A percentile compares a stretch with the other conserved stretches of the same genome.
Conservation (phyloP, 805 yeast species). For the Cyberlindnera misumaiensis region DNA sequence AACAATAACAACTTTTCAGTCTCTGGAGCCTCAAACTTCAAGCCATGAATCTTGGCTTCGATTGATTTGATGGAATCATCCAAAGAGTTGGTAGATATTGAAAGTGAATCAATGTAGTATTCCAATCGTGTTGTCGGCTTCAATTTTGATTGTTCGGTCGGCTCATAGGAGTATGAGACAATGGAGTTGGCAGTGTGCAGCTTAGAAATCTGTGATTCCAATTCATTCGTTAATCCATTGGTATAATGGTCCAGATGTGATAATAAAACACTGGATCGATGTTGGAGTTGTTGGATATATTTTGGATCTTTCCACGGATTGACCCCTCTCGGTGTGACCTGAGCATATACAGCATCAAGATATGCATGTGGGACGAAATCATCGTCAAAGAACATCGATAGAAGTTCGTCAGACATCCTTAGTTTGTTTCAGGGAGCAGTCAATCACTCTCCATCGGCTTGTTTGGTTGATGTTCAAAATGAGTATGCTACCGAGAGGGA, state of each 20-base stretch:
- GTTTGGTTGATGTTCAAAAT: too few species aligned
- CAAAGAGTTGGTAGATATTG: constrained; percentile 50
- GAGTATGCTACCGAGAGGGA: too few species aligned
- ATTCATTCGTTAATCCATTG: constrained; percentile 46
- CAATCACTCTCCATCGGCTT: too few species aligned
- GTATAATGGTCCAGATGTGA: constrained; percentile 59
- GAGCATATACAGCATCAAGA: constrained; percentile 49
- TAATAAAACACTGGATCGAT: constrained; percentile 43
- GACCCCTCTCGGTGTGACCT: constrained; percentile 24
- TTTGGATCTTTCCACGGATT: constrained; percentile 21
- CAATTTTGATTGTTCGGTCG: constrained; percentile 21
- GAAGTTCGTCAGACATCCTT: constrained; percentile 29
- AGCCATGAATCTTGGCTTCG: constrained; percentile 24
- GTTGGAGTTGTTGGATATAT: constrained; percentile 34
- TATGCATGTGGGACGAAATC: constrained; percentile 59
- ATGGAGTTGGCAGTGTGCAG: constrained; percentile 46
- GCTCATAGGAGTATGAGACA: constrained; percentile 33
- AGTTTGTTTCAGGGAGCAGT: not conserved
- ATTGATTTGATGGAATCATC: constrained; percentile 37
- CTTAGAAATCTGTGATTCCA: constrained; percentile 42
- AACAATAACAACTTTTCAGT: constrained; percentile 37
- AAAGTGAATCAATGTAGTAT: constrained; percentile 56
- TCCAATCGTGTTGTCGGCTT: constrained; percentile 51
- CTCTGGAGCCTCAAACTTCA: constrained; percentile 15
- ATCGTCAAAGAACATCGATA: constrained; percentile 63